Percentiles rank a stretch among this genome's conserved stretches.
These are phyloP conservation scores for Penicillium corylophilum DNA, from an alignment of 2,329 filamentous ascomycete species.

Conservation along the genomic window DNA sequence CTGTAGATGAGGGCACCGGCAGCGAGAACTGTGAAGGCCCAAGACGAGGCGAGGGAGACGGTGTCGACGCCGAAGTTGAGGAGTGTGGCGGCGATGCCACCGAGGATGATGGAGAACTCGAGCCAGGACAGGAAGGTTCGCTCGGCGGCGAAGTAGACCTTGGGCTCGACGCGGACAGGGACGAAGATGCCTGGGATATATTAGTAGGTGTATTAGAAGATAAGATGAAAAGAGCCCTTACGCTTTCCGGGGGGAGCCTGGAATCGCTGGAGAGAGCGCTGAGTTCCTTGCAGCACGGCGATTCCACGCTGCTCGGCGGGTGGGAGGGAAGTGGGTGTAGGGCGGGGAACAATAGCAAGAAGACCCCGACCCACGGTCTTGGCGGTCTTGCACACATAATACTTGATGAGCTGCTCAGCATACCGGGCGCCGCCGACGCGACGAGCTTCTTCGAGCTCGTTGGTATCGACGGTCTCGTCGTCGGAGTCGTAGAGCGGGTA, in stretches of 20 bases:
- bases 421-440: slow-evolving; percentile 76
- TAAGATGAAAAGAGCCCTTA: slow-evolving; percentile 32
- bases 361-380: slow-evolving; percentile 48
- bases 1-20: slow-evolving; percentile 77
- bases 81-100: slow-evolving; percentile 78
- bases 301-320: slow-evolving; percentile 39
- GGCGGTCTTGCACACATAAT: slow-evolving; percentile 51
- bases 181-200: slow-evolving; percentile 75
- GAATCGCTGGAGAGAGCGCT: slow-evolving; percentile 54
- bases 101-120: slow-evolving; percentile 93
- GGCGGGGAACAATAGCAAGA: slow-evolving; percentile 55
- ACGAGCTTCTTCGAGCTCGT: slow-evolving; percentile 74
- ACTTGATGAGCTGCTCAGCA: slow-evolving; percentile 59
- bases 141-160: slow-evolving; percentile 96
- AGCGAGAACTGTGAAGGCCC: slow-evolving; percentile 79
- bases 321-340: slow-evolving; percentile 43
- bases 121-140: slow-evolving; percentile 96
- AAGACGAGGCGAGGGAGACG: slow-evolving; percentile 67
- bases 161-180: slow-evolving; percentile 91
- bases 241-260: slow-evolving; percentile 58
- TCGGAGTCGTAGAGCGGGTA: slow-evolving; percentile 91
- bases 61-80: slow-evolving; percentile 71
- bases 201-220: slow-evolving; percentile 6
- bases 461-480: slow-evolving; percentile 73
- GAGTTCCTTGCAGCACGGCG: slow-evolving; percentile 39